Evolutionary conservation across 441 rosid species (phyloP).

Genomic region (Erodium trifolium): DNA sequence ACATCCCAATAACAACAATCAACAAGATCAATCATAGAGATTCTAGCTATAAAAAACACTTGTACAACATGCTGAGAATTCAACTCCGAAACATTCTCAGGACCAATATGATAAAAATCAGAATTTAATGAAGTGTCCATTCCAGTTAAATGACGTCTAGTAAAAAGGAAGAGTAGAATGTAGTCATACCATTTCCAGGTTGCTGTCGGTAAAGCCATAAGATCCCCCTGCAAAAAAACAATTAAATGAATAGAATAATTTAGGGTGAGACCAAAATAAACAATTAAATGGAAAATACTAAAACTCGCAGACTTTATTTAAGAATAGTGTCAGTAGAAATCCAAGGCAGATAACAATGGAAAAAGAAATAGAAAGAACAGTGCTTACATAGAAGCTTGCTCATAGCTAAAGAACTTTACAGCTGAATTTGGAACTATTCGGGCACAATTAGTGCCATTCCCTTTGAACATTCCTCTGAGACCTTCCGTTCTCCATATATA

Average conservation of each 20-base stretch:
- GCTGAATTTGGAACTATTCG: neutral
- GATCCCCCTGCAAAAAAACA: constrained; percentile 45
- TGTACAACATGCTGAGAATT: too few species aligned
- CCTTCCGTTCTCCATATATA: constrained; percentile 36
- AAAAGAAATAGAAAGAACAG: neutral
- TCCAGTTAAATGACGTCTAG: too few species aligned
- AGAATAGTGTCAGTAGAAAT: neutral
- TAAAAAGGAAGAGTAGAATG: neutral
- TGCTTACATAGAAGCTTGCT: constrained; percentile 30
- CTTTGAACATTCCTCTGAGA: constrained; percentile 22
- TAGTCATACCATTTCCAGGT: constrained; percentile 66
- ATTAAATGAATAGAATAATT: neutral
- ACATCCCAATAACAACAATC: too few species aligned
- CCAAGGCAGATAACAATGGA: neutral
- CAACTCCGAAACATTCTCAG: too few species aligned
- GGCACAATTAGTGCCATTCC: constrained; percentile 28
- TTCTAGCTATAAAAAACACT: too few species aligned
- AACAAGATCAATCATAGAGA: too few species aligned
- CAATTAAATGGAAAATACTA: neutral
- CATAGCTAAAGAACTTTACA: too few species aligned
- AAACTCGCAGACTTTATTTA: too few species aligned
- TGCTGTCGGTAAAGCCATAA: constrained; percentile 58
- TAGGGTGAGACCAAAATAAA: neutral
- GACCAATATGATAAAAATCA: neutral
- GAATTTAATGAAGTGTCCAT: neutral